Evolutionary conservation across 768 basidiomycete species (phyloP).

Genomic region (Boletus tylopilopsis): DNA sequence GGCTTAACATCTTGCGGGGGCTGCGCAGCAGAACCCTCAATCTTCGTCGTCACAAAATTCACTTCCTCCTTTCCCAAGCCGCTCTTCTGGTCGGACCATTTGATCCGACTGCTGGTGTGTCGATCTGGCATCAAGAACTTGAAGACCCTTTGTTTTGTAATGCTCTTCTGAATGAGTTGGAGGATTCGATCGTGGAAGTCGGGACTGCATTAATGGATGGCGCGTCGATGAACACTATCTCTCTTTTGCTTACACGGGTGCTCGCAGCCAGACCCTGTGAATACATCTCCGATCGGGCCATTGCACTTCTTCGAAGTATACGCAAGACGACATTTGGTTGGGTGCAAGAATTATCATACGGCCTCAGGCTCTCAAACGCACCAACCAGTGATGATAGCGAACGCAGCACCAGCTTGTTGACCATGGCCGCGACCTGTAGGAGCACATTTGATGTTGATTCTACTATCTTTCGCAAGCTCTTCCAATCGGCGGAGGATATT

Average conservation of each 20-base stretch:
- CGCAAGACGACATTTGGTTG: neutral
- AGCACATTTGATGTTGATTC: neutral
- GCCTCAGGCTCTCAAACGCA: too few relatives aligned
- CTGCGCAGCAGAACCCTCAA: neutral
- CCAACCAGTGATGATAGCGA: too few relatives aligned
- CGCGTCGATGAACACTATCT: slow-evolving; percentile 22
- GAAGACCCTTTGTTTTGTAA: neutral
- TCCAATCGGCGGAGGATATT: neutral
- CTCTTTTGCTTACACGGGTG: too few relatives aligned
- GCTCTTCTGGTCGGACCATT: neutral
- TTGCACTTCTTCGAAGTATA: neutral
- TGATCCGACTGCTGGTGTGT: neutral
- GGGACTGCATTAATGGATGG: slow-evolving; percentile 17
- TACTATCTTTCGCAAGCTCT: neutral
- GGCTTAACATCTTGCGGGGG: neutral
- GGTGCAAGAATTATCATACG: too few relatives aligned
- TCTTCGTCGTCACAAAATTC: neutral
- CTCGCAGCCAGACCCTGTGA: neutral
- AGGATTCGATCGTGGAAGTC: neutral
- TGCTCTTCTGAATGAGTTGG: neutral
- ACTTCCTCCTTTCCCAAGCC: neutral
- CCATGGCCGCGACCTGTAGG: neutral
- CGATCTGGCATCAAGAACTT: too few relatives aligned
- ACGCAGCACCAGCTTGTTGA: neutral
- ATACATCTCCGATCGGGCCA: slow-evolving; percentile 21